These are phyloP conservation scores for Rhynchospora breviuscula DNA, from an alignment of 176 grass and related monocot genomes.

Conservation along the genomic window DNA sequence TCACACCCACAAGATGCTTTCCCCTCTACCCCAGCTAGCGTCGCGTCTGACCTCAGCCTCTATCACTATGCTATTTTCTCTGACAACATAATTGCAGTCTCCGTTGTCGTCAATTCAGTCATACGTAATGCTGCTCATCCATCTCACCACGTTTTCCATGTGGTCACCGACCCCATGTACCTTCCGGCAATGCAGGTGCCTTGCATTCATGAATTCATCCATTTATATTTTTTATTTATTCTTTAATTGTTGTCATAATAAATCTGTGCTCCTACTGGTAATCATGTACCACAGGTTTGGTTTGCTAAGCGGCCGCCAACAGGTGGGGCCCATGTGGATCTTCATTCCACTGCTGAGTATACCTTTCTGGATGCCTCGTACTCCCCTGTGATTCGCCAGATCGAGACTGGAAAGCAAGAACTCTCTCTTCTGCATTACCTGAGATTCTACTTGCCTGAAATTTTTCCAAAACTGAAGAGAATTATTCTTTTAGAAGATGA, in stretches of 20 bases:
- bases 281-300: slow-evolving; percentile 38
- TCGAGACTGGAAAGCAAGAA: slow-evolving; percentile 61
- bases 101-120: slow-evolving; percentile 73
- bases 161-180: slow-evolving; percentile 88
- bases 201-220: neutral
- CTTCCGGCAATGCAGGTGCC: slow-evolving; percentile 68
- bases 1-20: slow-evolving; percentile 41
- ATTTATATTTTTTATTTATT: neutral
- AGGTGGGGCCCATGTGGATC: slow-evolving; percentile 65
- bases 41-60: slow-evolving; percentile 42
- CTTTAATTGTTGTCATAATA: neutral
- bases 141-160: slow-evolving; percentile 79
- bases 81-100: slow-evolving; percentile 77
- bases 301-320: slow-evolving; percentile 57
- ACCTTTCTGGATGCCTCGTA: slow-evolving; percentile 63
- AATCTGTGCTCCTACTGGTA: neutral
- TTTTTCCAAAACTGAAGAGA: slow-evolving; percentile 59
- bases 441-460: slow-evolving; percentile 90
- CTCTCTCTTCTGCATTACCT: slow-evolving; percentile 61
- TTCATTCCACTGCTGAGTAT: slow-evolving; percentile 58
- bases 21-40: slow-evolving; percentile 1
- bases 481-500: slow-evolving; percentile 89
- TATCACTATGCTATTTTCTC: slow-evolving; percentile 84
- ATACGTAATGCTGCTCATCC: slow-evolving; percentile 58
- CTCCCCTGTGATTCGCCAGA: slow-evolving; percentile 75